Evolutionary conservation across 495 filamentous ascomycete species (phyloP).

Genomic region (Chlorociboria aeruginascens): DNA sequence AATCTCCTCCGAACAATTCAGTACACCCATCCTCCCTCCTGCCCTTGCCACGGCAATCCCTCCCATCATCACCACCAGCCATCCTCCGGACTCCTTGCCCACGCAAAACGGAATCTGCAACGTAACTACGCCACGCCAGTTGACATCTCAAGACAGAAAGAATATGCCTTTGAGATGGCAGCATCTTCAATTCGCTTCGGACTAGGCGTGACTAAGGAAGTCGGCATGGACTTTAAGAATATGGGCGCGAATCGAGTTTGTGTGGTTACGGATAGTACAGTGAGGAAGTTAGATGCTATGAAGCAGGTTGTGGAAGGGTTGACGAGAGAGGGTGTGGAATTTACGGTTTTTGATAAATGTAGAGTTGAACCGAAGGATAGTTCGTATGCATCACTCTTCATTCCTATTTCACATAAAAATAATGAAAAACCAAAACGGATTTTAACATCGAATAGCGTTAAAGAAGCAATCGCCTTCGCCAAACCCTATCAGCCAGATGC

Average conservation of each 20-base stretch:
- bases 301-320: conserved; percentile 69
- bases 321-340: conserved; percentile 63
- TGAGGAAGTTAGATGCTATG: conserved; percentile 73
- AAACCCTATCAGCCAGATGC: conserved; percentile 73
- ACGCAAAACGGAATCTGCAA: conserved; percentile 43
- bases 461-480: conserved; percentile 75
- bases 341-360: conserved; percentile 65
- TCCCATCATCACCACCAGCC: conserved; percentile 50
- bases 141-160: conserved; percentile 63
- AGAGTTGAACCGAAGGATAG: conserved; percentile 87
- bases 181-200: conserved; percentile 90
- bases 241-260: conserved; percentile 76
- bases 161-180: conserved; percentile 98
- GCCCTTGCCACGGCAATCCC: conserved; percentile 87
- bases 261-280: conserved; percentile 78
- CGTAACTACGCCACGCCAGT: conserved; percentile 57
- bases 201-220: conserved; percentile 84
- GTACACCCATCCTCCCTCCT: conserved; percentile 77
- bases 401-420: neutral
- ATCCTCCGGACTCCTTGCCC: conserved; percentile 35
- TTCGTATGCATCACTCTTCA: conserved; percentile 42
- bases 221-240: conserved; percentile 98
- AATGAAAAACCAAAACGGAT: neutral
- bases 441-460: conserved; percentile 44
- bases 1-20: conserved; percentile 81